These are phyloP conservation scores for Mycosphaerella sp. DNA, from an alignment of 2,329 filamentous ascomycete genomes.

Conservation along the genomic window DNA sequence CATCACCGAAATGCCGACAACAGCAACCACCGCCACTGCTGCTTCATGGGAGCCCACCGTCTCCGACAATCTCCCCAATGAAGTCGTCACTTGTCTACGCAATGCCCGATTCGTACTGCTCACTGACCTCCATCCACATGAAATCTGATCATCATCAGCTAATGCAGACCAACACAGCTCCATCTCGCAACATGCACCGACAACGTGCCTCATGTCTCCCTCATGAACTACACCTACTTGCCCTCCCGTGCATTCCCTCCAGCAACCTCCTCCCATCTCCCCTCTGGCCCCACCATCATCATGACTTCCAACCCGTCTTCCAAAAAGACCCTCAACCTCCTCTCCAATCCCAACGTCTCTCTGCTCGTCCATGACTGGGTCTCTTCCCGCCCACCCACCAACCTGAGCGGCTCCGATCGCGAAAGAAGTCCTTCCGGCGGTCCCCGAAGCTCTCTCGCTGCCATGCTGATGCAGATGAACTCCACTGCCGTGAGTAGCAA, in stretches of 20 bases:
- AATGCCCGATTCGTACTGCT: constrained; percentile 81
- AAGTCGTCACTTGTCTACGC: constrained; percentile 84
- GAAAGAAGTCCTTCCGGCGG: constrained; percentile 59
- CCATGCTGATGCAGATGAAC: constrained; percentile 84
- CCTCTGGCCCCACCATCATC: constrained; percentile 60
- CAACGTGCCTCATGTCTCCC: constrained; percentile 80
- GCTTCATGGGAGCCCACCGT: constrained; percentile 45
- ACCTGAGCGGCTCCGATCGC: constrained; percentile 41
- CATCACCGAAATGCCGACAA: constrained; percentile 22
- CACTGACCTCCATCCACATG: constrained; percentile 28
- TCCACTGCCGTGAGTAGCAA: constrained; percentile 81
- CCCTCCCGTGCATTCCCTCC: constrained; percentile 50
- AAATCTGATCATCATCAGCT: neutral
- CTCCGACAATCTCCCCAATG: constrained; percentile 65
- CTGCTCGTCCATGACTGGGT: constrained; percentile 98
- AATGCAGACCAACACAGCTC: constrained; percentile 51
- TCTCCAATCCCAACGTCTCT: constrained; percentile 78
- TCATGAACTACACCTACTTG: constrained; percentile 99
- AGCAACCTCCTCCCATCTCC: constrained; percentile 43
- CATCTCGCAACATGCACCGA: constrained; percentile 87
- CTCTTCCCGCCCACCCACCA: constrained; percentile 72
- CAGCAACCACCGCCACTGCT: constrained; percentile 25
- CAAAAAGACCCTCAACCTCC: constrained; percentile 74
- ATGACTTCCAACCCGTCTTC: constrained; percentile 80
- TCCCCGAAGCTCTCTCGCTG: constrained; percentile 65